Conservation (phyloP, 768 basidiomycete species). For the Pleurotus ostreatus region DNA sequence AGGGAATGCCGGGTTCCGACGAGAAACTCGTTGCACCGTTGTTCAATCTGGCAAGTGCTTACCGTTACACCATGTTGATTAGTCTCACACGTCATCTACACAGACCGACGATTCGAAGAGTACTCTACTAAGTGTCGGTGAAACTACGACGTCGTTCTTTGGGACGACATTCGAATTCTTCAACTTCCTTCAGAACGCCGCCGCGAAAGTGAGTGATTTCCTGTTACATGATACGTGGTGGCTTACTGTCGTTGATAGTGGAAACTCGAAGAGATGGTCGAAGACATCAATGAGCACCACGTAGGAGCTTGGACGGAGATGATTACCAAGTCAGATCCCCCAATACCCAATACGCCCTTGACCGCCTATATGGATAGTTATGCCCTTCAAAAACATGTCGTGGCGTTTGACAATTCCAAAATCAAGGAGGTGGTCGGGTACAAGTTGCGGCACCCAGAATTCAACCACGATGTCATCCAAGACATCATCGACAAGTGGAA, state of each 20-base stretch:
- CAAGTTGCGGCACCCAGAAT: slow-evolving; percentile 55
- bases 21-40: slow-evolving; percentile 64
- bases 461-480: slow-evolving; percentile 55
- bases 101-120: slow-evolving; percentile 76
- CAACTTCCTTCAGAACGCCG: slow-evolving; percentile 60
- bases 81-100: background rate
- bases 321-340: slow-evolving; percentile 66
- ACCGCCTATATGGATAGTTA: slow-evolving; percentile 79
- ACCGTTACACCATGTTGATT: background rate
- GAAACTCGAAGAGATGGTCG: slow-evolving; percentile 60
- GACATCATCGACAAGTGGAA: slow-evolving; percentile 83
- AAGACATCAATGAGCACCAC: slow-evolving; percentile 84
- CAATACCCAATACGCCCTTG: slow-evolving; percentile 66
- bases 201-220: slow-evolving; percentile 55
- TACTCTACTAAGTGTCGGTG: slow-evolving; percentile 63
- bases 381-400: slow-evolving; percentile 61
- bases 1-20: slow-evolving; percentile 54
- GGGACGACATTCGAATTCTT: slow-evolving; percentile 81
- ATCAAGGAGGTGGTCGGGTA: slow-evolving; percentile 73
- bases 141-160: slow-evolving; percentile 66
- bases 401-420: slow-evolving; percentile 69
- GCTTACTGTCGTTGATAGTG: slow-evolving; percentile 35
- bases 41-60: slow-evolving; percentile 70
- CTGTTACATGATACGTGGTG: background rate
- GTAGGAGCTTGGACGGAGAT: slow-evolving; percentile 82